Evolutionary conservation across 441 rosid species (phyloP).

Genomic region (Erysimum cheiri): DNA sequence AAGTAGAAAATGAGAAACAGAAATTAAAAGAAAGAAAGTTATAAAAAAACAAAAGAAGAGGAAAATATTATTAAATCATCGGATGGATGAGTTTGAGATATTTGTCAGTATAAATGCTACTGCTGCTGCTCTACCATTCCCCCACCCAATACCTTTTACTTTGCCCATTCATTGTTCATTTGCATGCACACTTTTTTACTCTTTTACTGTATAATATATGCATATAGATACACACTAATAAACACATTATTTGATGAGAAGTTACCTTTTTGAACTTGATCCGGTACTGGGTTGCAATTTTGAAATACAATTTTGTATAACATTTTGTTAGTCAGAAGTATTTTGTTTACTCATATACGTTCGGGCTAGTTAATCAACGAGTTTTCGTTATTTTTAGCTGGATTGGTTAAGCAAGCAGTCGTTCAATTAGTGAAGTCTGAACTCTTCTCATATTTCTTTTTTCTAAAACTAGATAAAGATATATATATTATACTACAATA

Average conservation of each 20-base stretch:
- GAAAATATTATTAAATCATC: not conserved
- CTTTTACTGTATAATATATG: not conserved
- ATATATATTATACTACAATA: too few relatives aligned
- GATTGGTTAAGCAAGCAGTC: not conserved
- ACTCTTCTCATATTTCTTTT: conserved; percentile 4
- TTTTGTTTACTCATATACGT: not conserved
- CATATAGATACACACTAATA: not conserved
- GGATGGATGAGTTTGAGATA: conserved; percentile 40
- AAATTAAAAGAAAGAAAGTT: not conserved
- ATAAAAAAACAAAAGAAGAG: not conserved
- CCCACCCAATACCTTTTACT: conserved; percentile 44
- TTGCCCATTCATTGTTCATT: conserved; percentile 41
- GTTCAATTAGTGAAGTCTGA: conserved; percentile 1
- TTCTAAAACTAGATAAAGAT: too few relatives aligned
- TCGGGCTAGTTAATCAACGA: too few relatives aligned
- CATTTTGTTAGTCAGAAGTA: conserved; percentile 5
- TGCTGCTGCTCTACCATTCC: conserved; percentile 39
- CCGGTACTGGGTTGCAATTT: too few relatives aligned
- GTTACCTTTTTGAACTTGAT: not conserved
- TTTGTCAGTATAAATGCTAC: conserved; percentile 41
- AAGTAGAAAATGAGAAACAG: conserved; percentile 19
- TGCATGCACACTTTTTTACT: conserved; percentile 35
- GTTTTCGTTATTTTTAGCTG: too few relatives aligned
- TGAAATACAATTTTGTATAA: not conserved
- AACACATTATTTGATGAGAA: not conserved